These are phyloP conservation scores for Cryptococcus depauperatus DNA, from an alignment of 1,284 basidiomycete species.

Conservation along the genomic window DNA sequence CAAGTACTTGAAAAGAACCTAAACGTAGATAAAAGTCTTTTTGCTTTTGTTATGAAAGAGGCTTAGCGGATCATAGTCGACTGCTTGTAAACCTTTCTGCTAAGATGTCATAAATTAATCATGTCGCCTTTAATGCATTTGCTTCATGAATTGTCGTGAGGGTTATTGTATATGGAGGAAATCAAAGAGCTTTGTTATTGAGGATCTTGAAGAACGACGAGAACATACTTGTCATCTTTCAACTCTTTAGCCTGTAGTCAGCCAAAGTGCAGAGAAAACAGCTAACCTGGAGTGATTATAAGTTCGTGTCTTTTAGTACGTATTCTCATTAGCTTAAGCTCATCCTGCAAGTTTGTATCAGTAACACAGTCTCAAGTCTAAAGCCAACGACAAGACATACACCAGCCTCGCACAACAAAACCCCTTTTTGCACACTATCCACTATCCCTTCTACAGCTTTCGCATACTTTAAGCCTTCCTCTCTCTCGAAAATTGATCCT, in stretches of 20 bases:
- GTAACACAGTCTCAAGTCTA: not conserved
- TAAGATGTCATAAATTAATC: too few species aligned
- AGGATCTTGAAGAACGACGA: conserved; percentile 76
- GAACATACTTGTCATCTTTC: conserved; percentile 68
- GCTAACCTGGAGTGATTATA: conserved; percentile 83
- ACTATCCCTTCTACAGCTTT: conserved; percentile 68
- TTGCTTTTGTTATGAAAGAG: not conserved
- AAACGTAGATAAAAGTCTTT: not conserved
- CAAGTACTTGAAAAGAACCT: too few species aligned
- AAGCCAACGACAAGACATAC: not conserved
- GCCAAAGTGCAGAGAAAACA: not conserved
- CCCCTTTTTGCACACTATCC: conserved; percentile 62
- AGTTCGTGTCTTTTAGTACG: conserved; percentile 83
- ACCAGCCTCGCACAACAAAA: conserved; percentile 47
- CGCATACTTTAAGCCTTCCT: conserved; percentile 72
- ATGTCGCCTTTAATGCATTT: not conserved
- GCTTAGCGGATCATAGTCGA: too few species aligned
- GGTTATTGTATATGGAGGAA: not conserved
- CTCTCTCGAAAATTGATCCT: conserved; percentile 79
- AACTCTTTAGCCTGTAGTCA: conserved; percentile 2
- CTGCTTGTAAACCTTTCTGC: too few species aligned
- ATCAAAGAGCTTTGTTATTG: conserved; percentile 11
- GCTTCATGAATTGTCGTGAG: not conserved
- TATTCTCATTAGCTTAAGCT: conserved; percentile 79
- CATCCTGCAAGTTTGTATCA: conserved; percentile 56